A percentile compares a stretch with the other conserved stretches of the same genome.
Conservation (phyloP, 345 rosid genomes). For the Raphanus raphanistrum region DNA sequence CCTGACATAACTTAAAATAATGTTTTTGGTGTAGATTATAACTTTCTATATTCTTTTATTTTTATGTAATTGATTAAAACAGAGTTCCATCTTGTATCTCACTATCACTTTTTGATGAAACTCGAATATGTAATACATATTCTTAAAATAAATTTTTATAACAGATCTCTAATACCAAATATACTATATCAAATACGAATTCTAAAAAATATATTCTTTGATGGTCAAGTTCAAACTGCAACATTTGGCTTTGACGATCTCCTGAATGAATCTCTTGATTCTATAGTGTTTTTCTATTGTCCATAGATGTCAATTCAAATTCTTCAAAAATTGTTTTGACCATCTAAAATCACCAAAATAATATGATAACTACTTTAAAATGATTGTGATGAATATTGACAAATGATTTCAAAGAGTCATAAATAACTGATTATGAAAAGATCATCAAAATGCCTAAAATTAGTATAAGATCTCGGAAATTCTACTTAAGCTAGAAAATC, state of each 20-base stretch:
- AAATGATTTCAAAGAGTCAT: not conserved
- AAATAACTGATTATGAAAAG: not conserved
- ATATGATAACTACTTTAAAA: not conserved
- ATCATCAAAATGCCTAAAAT: not conserved
- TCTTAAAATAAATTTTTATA: not conserved
- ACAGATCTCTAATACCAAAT: not conserved
- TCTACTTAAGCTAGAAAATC: not conserved
- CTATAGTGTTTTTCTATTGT: not conserved
- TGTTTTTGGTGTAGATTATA: not conserved
- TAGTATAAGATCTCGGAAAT: not conserved
- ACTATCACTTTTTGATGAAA: not conserved
- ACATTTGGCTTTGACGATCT: not conserved
- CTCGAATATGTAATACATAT: not conserved
- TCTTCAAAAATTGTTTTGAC: not conserved
- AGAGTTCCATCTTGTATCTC: not conserved
- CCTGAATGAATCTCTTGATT: not conserved
- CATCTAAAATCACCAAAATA: not conserved
- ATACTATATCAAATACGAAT: not conserved
- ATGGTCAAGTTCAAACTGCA: not conserved
- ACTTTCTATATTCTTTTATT: not conserved
- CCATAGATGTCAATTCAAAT: not conserved
- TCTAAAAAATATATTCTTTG: not conserved
- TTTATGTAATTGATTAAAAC: not conserved
- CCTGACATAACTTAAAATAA: not conserved
- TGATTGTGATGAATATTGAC: not conserved